These are phyloP conservation scores for Saccharomycopsis javanensis DNA, from an alignment of 805 yeast genomes.

Conservation along the genomic window DNA sequence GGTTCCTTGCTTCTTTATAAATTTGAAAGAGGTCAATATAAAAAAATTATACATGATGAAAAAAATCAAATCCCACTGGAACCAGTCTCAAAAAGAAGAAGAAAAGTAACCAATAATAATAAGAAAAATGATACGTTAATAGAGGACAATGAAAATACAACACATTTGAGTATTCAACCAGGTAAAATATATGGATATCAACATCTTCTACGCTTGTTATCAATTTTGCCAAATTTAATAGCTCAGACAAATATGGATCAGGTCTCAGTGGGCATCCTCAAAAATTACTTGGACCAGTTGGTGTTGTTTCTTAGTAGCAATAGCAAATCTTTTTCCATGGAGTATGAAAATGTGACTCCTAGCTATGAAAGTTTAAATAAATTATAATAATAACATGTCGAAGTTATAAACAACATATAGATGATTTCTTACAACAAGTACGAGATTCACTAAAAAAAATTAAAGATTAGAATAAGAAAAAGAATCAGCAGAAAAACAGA, in stretches of 20 bases:
- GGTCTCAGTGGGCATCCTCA: constrained; percentile 50
- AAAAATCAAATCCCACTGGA: constrained; percentile 21
- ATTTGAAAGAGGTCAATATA: constrained; percentile 67
- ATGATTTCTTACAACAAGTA: no score
- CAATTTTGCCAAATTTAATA: constrained; percentile 74
- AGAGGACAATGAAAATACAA: background rate
- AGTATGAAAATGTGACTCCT: constrained; percentile 44
- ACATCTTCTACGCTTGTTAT: constrained; percentile 69
- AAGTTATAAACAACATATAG: no score
- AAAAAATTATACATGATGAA: constrained; percentile 35
- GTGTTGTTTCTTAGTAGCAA: constrained; percentile 42
- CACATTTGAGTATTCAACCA: constrained; percentile 17
- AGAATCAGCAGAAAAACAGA: no score
- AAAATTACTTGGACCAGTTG: constrained; percentile 45
- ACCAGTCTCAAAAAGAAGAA: background rate
- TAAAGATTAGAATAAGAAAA: no score
- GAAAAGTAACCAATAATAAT: constrained; percentile 24
- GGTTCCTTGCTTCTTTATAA: constrained; percentile 64
- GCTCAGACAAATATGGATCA: constrained; percentile 73
- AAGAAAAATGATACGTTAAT: background rate
- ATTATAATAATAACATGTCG: no score
- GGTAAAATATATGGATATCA: constrained; percentile 65
- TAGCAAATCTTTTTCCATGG: constrained; percentile 28
- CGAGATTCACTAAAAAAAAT: no score
- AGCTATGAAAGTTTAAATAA: constrained; percentile 29